phyloP scores from a whole-genome alignment of 2,329 filamentous ascomycete genomes.

The Penicillium sp. region DNA sequence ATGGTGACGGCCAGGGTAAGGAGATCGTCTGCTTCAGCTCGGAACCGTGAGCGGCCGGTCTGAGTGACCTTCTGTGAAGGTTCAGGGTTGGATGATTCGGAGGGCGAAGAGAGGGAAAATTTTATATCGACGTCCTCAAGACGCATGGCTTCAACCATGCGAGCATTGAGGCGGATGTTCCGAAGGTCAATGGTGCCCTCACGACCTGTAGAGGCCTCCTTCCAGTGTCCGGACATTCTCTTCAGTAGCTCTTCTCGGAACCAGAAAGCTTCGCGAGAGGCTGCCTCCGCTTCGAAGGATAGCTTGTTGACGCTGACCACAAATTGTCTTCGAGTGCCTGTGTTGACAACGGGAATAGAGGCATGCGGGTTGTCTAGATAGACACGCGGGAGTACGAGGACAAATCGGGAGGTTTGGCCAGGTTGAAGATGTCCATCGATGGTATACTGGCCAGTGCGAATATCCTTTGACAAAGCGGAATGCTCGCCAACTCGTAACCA shows the following conservation, averaged over 20 bases:
- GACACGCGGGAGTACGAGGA: slow-evolving; percentile 73
- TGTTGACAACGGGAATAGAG: slow-evolving; percentile 76
- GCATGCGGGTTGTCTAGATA: slow-evolving; percentile 76
- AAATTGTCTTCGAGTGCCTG: slow-evolving; percentile 84
- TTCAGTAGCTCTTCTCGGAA: slow-evolving; percentile 80
- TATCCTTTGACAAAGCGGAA: slow-evolving; percentile 20
- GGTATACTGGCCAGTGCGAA: slow-evolving; percentile 26
- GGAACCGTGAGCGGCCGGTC: slow-evolving; percentile 49
- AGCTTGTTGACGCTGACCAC: slow-evolving; percentile 81
- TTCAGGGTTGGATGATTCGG: slow-evolving; percentile 13
- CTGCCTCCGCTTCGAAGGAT: slow-evolving; percentile 75
- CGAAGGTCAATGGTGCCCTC: slow-evolving; percentile 74
- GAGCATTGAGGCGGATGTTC: slow-evolving; percentile 68
- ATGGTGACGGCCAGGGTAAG: slow-evolving; percentile 69
- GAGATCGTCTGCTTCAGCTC: slow-evolving; percentile 61
- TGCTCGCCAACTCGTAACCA: slow-evolving; percentile 53
- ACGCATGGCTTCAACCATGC: slow-evolving; percentile 82
- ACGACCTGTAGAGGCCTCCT: slow-evolving; percentile 58
- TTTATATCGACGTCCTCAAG: slow-evolving; percentile 74
- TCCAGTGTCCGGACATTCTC: slow-evolving; percentile 71
- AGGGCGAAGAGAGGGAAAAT: slow-evolving; percentile 45
- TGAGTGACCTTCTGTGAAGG: slow-evolving; percentile 32
- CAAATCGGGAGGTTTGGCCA: slow-evolving; percentile 68
- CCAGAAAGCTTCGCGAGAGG: slow-evolving; percentile 84
- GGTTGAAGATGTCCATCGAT: slow-evolving; percentile 54